Base-by-base conservation (phyloP, 1,284 basidiomycete species). In the Rugosomyces carneus region DNA sequence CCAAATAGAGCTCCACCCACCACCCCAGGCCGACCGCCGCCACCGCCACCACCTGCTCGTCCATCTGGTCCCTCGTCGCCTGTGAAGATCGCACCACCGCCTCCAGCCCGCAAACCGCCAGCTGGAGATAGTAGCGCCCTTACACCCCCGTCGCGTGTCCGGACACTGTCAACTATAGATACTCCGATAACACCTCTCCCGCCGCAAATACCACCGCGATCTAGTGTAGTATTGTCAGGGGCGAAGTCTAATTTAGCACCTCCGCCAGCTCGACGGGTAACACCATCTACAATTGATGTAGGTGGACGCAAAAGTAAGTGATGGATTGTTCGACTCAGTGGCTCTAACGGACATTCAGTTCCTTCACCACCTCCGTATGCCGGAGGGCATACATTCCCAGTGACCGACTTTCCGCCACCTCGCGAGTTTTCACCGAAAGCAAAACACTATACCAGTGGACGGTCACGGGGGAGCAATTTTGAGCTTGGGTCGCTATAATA, bases 341-440 rank as follows among this genome's bases (percentile, higher is more conserved):
- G 11, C 19, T 9, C 15, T 9, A 3, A 23, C 7, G 21, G 21
- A 4, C 40, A 36, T 54, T 3, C 49, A 89, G 87, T 89, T 47
- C 83, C 84, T 31, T 79, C 84, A 3, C 88, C 87, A 26, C 85
- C 87, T 19, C 78, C 84, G 0, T 78, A 72, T 47, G 75, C 74
- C 38, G 85, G 85, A 13, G 59, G 71, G 20, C 82, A 88, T 57
- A 79, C 71, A 16, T 90, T 89, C 58, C 84, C 84, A 10, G 74
- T 79, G 13, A 66, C 69, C 16, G 84, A 81, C 41, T 89, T 90
- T 60, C 88, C 87, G 10, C 78, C 80, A 11, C 87, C 87, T n/a
- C 76, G 85, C 37, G 68, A 70, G 23, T 89, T 88, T 61, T 61
- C 60, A 29, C 58, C 62, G 13, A 66, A 59, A 26, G 53, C 60